Conservation (phyloP, 2,329 filamentous ascomycete species). For the Elsinoe australis region DNA sequence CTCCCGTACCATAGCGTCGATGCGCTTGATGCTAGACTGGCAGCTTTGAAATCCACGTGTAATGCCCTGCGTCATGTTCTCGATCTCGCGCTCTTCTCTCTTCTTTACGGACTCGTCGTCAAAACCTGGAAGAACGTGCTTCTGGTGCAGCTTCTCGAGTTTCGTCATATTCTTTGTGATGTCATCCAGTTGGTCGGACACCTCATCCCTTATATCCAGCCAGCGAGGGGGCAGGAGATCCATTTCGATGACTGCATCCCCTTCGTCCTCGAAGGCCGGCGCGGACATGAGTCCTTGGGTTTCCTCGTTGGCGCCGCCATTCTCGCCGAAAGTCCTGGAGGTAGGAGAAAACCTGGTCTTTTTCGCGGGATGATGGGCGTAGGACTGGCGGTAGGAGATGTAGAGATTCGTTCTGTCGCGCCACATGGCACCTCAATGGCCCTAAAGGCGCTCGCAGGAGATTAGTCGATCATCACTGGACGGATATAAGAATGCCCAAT, state of each 20-base stretch:
- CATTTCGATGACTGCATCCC: constrained; percentile 97
- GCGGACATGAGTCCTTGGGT: constrained; percentile 77
- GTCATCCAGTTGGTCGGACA: constrained; percentile 70
- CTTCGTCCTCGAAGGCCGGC: constrained; percentile 68
- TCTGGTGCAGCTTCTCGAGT: constrained; percentile 89
- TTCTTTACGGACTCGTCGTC: constrained; percentile 87
- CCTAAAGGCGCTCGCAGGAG: background rate
- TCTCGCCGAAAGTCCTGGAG: constrained; percentile 45
- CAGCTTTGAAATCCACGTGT: constrained; percentile 85
- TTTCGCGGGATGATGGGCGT: constrained; percentile 86
- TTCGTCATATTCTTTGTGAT: constrained; percentile 76
- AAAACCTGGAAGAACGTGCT: constrained; percentile 92
- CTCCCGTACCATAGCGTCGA: constrained; percentile 81
- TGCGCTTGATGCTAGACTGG: constrained; percentile 76
- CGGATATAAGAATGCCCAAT: background rate
- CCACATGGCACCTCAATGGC: constrained; percentile 46
- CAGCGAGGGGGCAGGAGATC: constrained; percentile 89
- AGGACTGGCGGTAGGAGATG: constrained; percentile 98
- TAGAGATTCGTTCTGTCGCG: constrained; percentile 98
- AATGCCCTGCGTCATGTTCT: constrained; percentile 80
- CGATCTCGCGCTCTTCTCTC: constrained; percentile 82
- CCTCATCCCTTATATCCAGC: constrained; percentile 92
- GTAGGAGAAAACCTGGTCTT: constrained; percentile 56
- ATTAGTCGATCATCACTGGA: constrained; percentile 9
- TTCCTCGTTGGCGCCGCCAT: constrained; percentile 49